Base-by-base conservation (phyloP, 192 early-diverging fungal genomes). In the Coemansia sp. region DNA sequence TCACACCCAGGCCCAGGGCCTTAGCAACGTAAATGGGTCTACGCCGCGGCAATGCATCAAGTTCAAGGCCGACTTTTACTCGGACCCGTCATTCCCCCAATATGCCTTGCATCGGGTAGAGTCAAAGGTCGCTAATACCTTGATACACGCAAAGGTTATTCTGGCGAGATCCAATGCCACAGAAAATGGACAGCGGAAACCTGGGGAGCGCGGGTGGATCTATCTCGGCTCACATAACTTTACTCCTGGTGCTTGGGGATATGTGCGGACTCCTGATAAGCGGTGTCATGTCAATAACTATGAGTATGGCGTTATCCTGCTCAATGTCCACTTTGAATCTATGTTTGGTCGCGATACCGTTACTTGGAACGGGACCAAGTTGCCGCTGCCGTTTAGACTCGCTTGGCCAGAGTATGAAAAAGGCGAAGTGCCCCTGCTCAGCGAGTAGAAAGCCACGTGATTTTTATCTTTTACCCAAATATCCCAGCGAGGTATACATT, bases 161-260 rank as follows among this genome's bases (percentile, higher is more conserved):
- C 21, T 79, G 24, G 63, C 71, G 0, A 59, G 71, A 28, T 58
- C 51, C 5, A 55, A 55, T 14, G 51, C 51, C 4, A 33, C 51
- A 0, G 33, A 55, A 7, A 3, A 31, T 3, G 51, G 51, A 4
- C 23, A 16, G 28, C 11, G 9, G 3, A 51, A 26, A n/a, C 57
- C 65, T 1, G 20, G 33, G 35, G 61, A 16, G 4, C n/a, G 55
- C 14, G 77, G 77, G 11, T 79, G 77, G 77, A 64, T 79, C 46
- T 79, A 79, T 10, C 24, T 79, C 23, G 77, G 77, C 1, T 73
- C 71, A 35, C 77, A 79, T 35, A 79, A 79, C 43, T 79, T 73
- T 53, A 73, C 77, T 2, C 63, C 67, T 11, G 71, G 67, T 13
- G 77, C 77, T 1, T 79, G 77, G 77, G 77, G 77, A 18, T 21